Evolutionary conservation across 495 filamentous ascomycete species (phyloP), one percentile per base, ranked within the genome.

Genomic region (Lentithecium fluviatile): DNA sequence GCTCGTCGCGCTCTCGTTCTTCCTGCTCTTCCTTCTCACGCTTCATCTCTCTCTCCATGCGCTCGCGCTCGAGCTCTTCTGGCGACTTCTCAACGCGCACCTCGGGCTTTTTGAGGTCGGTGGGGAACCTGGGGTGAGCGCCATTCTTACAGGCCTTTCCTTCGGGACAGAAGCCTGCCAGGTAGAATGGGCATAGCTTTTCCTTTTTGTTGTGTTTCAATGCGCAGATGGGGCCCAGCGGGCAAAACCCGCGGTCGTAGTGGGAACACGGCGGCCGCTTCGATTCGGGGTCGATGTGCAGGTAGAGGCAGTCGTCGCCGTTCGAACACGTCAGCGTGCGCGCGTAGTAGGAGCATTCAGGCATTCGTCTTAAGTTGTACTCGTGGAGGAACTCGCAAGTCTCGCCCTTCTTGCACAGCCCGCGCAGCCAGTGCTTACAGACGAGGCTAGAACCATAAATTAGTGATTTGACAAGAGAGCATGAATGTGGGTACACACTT

Each of bases 381-480:
- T 96, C 93, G 77, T 98, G 94, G 57, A 96, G 79, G 71, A 96
- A 98, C 76, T 97, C 94, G 82, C 94, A 98, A 56, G 83, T 82
- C 60, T 94, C 83, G 36, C 93, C 95, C 74, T 97, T 97, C 73
- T 97, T 98, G 80, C 94, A 98, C 23, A 98, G 85, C 0, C 90
- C 91, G 65, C 95, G 88, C 64, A 97, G 85, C 85, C 95, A 98
- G 82, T 97, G 94, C 77, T 98, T 98, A 85, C 94, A 98, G 56
- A 98, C 91, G 0, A 96, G 81, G 12, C 80, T 85, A 45, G 7
- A 36, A 43, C 15, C 19, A 52, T 65, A 32, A 62, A 38, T 32
- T 24, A 53, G 42, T 36, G 4, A 49, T 46, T 48, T 42, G 23
- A 24, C 15, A n/a, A 20, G 37, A 46, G 36, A 3, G 7, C 17